A percentile compares a stretch with the other conserved stretches of the same genome.
phyloP scores from a whole-genome alignment of 495 filamentous ascomycete genomes.

The Neurospora africana region DNA sequence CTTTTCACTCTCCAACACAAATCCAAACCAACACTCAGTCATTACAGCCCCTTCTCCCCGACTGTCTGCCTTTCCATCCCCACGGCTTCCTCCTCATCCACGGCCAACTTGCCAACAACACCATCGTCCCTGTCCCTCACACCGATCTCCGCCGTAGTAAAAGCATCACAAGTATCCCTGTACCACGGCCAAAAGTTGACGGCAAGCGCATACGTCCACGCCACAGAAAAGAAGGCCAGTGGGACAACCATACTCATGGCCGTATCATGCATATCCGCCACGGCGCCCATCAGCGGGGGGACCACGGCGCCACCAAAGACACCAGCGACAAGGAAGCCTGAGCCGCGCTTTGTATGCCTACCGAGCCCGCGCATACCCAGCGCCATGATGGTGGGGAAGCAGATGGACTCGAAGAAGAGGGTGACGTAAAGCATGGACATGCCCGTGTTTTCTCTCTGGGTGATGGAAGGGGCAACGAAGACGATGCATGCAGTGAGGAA shows the following conservation, averaged over 20 bases:
- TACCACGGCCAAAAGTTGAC: conserved; percentile 54
- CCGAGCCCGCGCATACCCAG: conserved; percentile 59
- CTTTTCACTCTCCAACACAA: neutral
- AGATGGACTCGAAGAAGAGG: conserved; percentile 60
- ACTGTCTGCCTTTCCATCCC: conserved; percentile 4
- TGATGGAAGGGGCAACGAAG: conserved; percentile 48
- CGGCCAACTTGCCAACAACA: conserved; percentile 17
- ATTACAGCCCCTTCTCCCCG: neutral
- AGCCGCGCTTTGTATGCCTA: conserved; percentile 60
- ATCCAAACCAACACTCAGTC: neutral
- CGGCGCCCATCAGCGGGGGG: conserved; percentile 50
- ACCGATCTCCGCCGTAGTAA: conserved; percentile 44
- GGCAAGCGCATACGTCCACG: conserved; percentile 27
- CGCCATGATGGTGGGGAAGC: conserved; percentile 64
- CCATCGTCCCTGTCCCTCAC: conserved; percentile 16
- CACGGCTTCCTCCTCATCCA: conserved; percentile 19
- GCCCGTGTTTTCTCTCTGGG: conserved; percentile 37
- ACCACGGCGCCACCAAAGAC: conserved; percentile 56
- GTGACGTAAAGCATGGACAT: conserved; percentile 52
- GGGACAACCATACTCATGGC: conserved; percentile 37
- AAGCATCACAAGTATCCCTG: conserved; percentile 47
- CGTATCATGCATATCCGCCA: conserved; percentile 33
- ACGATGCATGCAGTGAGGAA: conserved; percentile 44
- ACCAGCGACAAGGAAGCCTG: conserved; percentile 51
- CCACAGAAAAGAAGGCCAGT: conserved; percentile 28